phyloP scores from a whole-genome alignment of 768 basidiomycete genomes.

The Leccinum aurantiacum region DNA sequence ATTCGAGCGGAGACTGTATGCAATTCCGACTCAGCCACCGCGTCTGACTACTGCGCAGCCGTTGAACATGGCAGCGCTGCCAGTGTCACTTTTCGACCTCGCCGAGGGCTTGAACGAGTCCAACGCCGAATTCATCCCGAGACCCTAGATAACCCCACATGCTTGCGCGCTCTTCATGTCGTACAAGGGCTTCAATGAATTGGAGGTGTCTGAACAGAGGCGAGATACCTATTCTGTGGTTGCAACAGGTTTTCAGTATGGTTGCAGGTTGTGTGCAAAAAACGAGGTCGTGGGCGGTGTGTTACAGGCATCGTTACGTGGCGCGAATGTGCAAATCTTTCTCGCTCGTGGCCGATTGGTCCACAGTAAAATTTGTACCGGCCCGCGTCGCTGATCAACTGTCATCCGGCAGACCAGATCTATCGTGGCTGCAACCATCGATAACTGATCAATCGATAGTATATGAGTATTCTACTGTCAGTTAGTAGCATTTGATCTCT shows the following conservation, averaged over 20 bases:
- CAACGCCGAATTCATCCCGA: background rate
- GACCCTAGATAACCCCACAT: background rate
- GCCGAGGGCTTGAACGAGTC: background rate
- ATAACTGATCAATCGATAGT: constrained; percentile 7
- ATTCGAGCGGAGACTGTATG: constrained; percentile 21
- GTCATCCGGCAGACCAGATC: constrained; percentile 10
- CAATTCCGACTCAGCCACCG: constrained; percentile 1
- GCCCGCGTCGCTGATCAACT: constrained; percentile 3
- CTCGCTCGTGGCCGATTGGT: constrained; percentile 25
- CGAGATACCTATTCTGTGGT: background rate
- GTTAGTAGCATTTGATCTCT: background rate
- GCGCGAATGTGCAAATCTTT: constrained; percentile 12
- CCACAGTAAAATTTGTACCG: constrained; percentile 10
- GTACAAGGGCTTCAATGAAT: background rate
- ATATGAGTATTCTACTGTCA: background rate
- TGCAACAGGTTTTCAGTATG: background rate
- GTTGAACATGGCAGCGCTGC: too few relatives aligned
- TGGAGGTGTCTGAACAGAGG: background rate
- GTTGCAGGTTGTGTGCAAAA: background rate
- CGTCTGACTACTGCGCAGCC: background rate
- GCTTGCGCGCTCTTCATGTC: background rate
- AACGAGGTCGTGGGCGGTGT: constrained; percentile 15
- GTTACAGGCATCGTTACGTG: constrained; percentile 13
- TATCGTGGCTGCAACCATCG: constrained; percentile 21
- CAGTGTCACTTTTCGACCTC: background rate